Evolutionary conservation across 169 alveolate genomes (phyloP), one percentile per base, ranked within the genome.

Genomic region (Cytauxzoon felis): DNA sequence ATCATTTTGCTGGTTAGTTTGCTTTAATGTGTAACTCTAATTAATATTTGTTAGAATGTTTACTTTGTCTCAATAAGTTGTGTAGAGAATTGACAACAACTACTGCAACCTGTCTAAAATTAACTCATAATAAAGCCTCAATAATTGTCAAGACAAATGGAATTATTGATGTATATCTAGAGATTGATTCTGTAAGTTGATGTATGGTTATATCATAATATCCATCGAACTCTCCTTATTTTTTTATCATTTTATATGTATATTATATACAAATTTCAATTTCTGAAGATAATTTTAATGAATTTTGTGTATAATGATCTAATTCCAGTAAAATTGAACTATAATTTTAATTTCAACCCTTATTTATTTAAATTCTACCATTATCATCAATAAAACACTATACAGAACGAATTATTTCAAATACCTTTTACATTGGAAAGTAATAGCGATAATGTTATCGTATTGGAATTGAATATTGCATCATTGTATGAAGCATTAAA

Each of bases 331-430:
- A 63, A 62, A 13, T 47, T 36, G 45, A 38, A 38, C 51, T 23
- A 21, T 62, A 54, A 62, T 19, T 40, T 33, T 54, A 0, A 41
- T 62, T 41, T 11, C 52, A 47, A 24, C 36, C 21, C 49, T 62
- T 11, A 48, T 63, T 16, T 24, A 27, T 13, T 18, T 23, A 6
- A 29, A 24, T 24, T 24, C 52, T 16, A 50, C 73, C 24, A 43
- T 62, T 5, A 41, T 62, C 3, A 29, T 41, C 21, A 11, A 18
- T 1, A 0, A 1, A 29, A 26, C 3, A 34, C 16, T 1, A 4
- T 30, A 16, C 54, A 73, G 84, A 68, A 34, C 8, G 84, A 73
- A 36, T 65, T 73, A 41, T 73, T 73, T 26, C 61, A 50, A 32
- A 50, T 41, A 3, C 79, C 79, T 9, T 52, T 50, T 33, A 27